Evolutionary conservation across 2,329 filamentous ascomycete genomes (phyloP).

Genomic region (Lasiodiplodia citricola): DNA sequence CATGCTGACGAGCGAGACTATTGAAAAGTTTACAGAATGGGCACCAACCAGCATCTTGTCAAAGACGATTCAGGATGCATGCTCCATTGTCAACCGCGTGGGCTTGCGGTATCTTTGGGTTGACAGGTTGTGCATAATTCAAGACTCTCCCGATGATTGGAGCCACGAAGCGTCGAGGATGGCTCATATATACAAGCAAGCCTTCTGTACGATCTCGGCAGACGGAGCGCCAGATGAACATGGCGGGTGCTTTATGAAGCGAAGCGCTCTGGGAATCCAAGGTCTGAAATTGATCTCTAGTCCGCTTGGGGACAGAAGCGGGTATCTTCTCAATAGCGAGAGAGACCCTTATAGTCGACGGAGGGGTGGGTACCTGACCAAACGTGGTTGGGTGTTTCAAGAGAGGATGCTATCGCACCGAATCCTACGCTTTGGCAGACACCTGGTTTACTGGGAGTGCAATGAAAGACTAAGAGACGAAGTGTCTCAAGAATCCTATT

Average conservation of each 20-base stretch:
- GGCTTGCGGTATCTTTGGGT: not conserved
- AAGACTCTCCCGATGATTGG: not conserved
- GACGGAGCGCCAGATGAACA: not conserved
- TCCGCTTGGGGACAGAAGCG: not conserved
- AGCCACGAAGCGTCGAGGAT: not conserved
- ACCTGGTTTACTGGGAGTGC: slow-evolving; percentile 14
- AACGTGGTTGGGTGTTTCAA: slow-evolving; percentile 20
- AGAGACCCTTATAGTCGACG: fast-evolving
- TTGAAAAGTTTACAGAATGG: not conserved
- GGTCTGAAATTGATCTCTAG: not conserved
- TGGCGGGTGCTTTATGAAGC: not conserved
- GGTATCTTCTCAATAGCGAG: not conserved
- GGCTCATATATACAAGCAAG: not conserved
- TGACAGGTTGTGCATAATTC: not conserved
- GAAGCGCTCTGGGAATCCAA: not conserved
- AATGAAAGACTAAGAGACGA: not conserved
- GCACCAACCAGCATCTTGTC: not conserved
- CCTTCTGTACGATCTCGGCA: slow-evolving; percentile 1
- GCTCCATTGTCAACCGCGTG: not conserved
- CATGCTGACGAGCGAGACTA: not conserved
- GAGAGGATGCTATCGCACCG: slow-evolving; percentile 7
- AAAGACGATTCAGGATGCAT: not conserved
- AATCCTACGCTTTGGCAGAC: not conserved
- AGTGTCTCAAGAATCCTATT: not conserved
- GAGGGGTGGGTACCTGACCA: not conserved